These are phyloP conservation scores for Ciborinia camelliae DNA, from an alignment of 2,329 filamentous ascomycete species.

Conservation along the genomic window DNA sequence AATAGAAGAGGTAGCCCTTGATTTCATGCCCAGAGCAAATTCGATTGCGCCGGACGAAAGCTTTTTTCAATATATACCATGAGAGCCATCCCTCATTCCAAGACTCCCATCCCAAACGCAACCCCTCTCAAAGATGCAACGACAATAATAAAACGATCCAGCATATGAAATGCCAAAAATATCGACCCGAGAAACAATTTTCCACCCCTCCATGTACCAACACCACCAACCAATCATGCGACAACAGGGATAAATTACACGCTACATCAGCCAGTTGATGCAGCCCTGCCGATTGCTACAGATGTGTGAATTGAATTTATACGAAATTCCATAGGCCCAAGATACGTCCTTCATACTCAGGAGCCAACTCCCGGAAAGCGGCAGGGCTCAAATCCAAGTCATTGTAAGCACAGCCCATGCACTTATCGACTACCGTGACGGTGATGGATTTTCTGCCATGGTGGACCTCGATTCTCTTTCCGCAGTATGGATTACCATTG, in stretches of 20 bases:
- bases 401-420: conserved; percentile 58
- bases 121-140: not conserved
- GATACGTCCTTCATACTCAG: conserved; percentile 44
- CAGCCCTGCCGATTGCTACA: not conserved
- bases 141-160: not conserved
- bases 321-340: conserved; percentile 46
- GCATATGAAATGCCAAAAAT: not conserved
- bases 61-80: not conserved
- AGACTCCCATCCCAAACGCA: not conserved
- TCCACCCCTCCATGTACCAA: not conserved
- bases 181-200: not conserved
- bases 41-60: not conserved
- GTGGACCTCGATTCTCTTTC: conserved; percentile 63
- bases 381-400: conserved; percentile 60
- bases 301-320: not conserved
- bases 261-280: not conserved
- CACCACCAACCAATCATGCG: not conserved
- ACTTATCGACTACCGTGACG: conserved; percentile 70
- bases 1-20: not conserved
- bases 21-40: not conserved
- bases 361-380: conserved; percentile 52
- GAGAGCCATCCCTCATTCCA: not conserved
- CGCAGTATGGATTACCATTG: conserved; percentile 69
- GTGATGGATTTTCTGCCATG: conserved; percentile 55
- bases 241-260: not conserved